Base-by-base conservation (phyloP, 768 basidiomycete genomes). In the Boletellus ananiceps region DNA sequence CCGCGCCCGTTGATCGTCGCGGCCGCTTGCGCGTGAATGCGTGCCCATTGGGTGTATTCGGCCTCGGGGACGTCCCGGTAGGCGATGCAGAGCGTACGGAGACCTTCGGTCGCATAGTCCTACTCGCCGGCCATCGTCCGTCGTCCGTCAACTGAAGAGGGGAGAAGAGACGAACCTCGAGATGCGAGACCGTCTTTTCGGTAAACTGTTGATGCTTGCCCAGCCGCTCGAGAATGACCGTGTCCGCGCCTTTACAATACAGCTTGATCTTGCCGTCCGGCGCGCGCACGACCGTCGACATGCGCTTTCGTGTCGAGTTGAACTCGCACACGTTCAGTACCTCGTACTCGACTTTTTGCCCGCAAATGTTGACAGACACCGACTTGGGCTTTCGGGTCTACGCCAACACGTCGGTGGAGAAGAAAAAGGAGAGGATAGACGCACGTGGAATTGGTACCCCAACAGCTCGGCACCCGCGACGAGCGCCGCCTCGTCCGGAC, bases 261-360 rank as follows among this genome's bases (percentile, higher is more conserved):
- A 99, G 65, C 70, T 93, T 97, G 71, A 99, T 90, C 66, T 82
- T 84, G 40, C 95, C 93, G 56, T 92, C 84, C 0, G 94, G 87
- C 21, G 80, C 77, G 19, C 93, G 82, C 29, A 99, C 80, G 57
- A 99, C 71, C 2, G 94, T 95, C 23, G 96, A 98, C 96, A 99
- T 98, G 50, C 96, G 81, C 63, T 99, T 98, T 44, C 96, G 81
- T 4, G 93, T 91, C 19, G 93, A 96, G 65, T 98, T 98, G 78
- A 99, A 99, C 71, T 98, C 96, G 79, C 94, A 96, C 38, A 99
- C 87, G 62, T 98, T 98, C 51, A 99, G 69, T 49, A 98, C 81
- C 62, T 97, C 83, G 64, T 84, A 98, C 64, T 98, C 93, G 48
- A 81, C 78, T 0, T 75, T 70, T 47, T 74, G 68, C 16, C 91